These are phyloP conservation scores for Meredithiella fracta DNA, from an alignment of 2,329 filamentous ascomycete genomes.

Conservation along the genomic window DNA sequence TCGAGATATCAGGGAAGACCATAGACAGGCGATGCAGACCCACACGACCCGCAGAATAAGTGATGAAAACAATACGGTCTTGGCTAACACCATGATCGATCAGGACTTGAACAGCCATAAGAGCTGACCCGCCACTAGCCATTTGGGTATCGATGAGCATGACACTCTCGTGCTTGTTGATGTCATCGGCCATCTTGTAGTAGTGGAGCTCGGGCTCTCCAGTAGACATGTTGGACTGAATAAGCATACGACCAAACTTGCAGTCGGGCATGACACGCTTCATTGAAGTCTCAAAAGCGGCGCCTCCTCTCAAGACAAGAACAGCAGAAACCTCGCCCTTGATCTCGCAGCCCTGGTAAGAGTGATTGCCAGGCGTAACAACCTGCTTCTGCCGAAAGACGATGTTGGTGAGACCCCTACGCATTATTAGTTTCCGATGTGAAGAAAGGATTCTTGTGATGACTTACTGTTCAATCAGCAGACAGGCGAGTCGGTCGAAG, in stretches of 20 bases:
- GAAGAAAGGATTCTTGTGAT: neutral
- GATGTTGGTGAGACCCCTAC: slow-evolving; percentile 59
- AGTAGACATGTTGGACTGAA: slow-evolving; percentile 71
- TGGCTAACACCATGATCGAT: slow-evolving; percentile 82
- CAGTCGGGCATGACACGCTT: slow-evolving; percentile 87
- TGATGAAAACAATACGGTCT: slow-evolving; percentile 77
- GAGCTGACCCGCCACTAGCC: slow-evolving; percentile 65
- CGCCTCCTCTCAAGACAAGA: slow-evolving; percentile 74
- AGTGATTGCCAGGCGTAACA: slow-evolving; percentile 51
- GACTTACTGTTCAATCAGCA: slow-evolving; percentile 61
- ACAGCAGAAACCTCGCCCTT: slow-evolving; percentile 70
- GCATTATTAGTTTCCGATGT: slow-evolving; percentile 1
- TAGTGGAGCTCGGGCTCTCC: slow-evolving; percentile 91
- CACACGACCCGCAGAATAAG: slow-evolving; percentile 72
- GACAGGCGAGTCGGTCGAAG: slow-evolving; percentile 74
- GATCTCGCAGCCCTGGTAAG: slow-evolving; percentile 55
- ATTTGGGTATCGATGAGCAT: slow-evolving; percentile 86
- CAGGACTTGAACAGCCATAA: slow-evolving; percentile 95
- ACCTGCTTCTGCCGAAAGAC: slow-evolving; percentile 49
- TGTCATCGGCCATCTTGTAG: slow-evolving; percentile 58
- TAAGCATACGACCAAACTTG: slow-evolving; percentile 71
- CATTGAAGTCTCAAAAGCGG: slow-evolving; percentile 72
- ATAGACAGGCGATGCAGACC: slow-evolving; percentile 72
- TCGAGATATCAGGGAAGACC: slow-evolving; percentile 74
- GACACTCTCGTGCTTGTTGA: slow-evolving; percentile 61